phyloP scores from a whole-genome alignment of 352 stramenopile species.

The Phytophthora idaei region DNA sequence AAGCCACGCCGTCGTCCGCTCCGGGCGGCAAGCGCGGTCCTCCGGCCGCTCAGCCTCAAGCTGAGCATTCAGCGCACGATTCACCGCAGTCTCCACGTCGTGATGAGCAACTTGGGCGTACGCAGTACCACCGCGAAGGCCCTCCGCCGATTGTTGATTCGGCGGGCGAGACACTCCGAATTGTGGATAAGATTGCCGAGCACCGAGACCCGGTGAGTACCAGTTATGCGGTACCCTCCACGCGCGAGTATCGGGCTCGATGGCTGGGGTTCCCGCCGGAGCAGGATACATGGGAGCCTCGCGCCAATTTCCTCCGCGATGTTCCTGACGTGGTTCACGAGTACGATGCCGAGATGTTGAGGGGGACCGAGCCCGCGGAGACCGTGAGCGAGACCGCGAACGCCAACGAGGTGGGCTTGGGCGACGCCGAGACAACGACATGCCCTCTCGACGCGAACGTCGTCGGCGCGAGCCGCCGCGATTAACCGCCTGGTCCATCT shows the following conservation, averaged over 20 bases:
- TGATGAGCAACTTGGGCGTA: background rate
- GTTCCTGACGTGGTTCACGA: background rate
- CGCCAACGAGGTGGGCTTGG: too few species aligned
- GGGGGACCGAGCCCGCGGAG: too few species aligned
- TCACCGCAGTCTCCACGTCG: background rate
- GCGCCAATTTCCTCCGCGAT: background rate
- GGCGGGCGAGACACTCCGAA: background rate
- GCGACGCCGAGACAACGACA: too few species aligned
- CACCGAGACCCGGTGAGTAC: too few species aligned
- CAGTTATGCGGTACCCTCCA: too few species aligned
- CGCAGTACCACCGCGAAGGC: conserved; percentile 28
- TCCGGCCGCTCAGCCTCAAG: too few species aligned
- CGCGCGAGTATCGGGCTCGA: background rate
- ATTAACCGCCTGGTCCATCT: background rate
- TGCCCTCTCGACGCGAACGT: background rate
- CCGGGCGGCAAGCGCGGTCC: too few species aligned
- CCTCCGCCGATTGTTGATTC: background rate
- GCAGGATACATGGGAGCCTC: background rate
- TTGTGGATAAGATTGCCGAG: background rate
- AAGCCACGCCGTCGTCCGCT: background rate
- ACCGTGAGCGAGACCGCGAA: background rate
- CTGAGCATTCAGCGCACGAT: too few species aligned
- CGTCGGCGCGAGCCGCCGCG: too few species aligned
- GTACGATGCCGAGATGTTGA: background rate
- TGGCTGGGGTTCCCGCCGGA: background rate